Conservation (phyloP, 495 filamentous ascomycete species). For the Xylaria scruposa region DNA sequence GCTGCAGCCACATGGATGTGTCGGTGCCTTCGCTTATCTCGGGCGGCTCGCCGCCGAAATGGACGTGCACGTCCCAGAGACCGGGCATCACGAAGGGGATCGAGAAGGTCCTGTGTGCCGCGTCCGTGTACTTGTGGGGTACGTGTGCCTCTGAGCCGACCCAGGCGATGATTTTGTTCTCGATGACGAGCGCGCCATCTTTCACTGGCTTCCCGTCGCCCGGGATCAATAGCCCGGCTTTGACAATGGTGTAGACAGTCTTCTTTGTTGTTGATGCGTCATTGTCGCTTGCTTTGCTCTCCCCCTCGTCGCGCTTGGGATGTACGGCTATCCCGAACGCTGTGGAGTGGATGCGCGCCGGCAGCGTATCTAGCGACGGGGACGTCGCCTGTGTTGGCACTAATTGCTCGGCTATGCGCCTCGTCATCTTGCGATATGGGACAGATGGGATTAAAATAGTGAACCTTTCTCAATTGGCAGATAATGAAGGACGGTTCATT, state of each 20-base stretch:
- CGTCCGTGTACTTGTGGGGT: conserved; percentile 43
- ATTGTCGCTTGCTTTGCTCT: conserved; percentile 6
- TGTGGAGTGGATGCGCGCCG: conserved; percentile 34
- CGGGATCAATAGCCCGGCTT: conserved; percentile 52
- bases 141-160: conserved; percentile 45
- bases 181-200: conserved; percentile 50
- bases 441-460: neutral
- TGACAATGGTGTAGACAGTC: conserved; percentile 42
- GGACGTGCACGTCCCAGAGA: conserved; percentile 60
- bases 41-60: conserved; percentile 43
- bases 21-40: conserved; percentile 23
- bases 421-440: conserved; percentile 11
- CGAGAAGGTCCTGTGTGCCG: conserved; percentile 29
- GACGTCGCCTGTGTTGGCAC: neutral
- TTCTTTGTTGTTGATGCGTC: conserved; percentile 27
- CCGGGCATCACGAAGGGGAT: conserved; percentile 59
- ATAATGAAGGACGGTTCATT: neutral
- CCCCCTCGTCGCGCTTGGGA: conserved; percentile 19
- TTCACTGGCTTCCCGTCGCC: conserved; percentile 49
- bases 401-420: neutral
- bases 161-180: conserved; percentile 51
- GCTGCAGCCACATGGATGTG: conserved; percentile 31
- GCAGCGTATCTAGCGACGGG: conserved; percentile 10
- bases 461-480: neutral
- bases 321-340: conserved; percentile 39